These are phyloP conservation scores for Tolypocladium cylindrosporum DNA, from an alignment of 2,329 filamentous ascomycete species.

Conservation along the genomic window DNA sequence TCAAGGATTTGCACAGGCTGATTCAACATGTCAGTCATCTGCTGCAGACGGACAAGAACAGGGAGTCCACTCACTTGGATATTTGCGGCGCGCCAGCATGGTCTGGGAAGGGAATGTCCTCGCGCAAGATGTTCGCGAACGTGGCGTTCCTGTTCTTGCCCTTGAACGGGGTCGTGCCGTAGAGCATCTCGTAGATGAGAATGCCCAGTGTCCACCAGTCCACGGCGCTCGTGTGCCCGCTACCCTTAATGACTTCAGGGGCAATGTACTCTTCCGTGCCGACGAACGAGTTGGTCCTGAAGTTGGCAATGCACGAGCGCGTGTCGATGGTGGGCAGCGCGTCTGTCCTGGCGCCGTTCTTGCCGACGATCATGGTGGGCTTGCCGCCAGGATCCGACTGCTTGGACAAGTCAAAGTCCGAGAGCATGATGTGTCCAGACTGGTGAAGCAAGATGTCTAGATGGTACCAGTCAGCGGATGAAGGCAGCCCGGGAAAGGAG, in stretches of 20 bases:
- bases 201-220: conserved; percentile 99
- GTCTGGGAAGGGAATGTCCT: conserved; percentile 94
- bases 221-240: conserved; percentile 93
- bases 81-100: conserved; percentile 74
- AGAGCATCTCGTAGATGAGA: conserved; percentile 97
- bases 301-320: conserved; percentile 95
- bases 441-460: conserved; percentile 93
- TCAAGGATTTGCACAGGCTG: conserved; percentile 91
- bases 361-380: conserved; percentile 93
- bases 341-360: conserved; percentile 75
- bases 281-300: conserved; percentile 96
- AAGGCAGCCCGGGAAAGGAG: not conserved
- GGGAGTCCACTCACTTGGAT: conserved; percentile 61
- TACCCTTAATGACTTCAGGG: conserved; percentile 96
- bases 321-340: conserved; percentile 96
- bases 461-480: not conserved
- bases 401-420: conserved; percentile 96
- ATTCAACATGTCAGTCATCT: not conserved
- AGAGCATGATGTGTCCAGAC: conserved; percentile 99
- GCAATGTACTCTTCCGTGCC: conserved; percentile 99
- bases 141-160: conserved; percentile 98
- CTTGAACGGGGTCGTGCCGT: conserved; percentile 97
- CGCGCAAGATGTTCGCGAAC: conserved; percentile 91
- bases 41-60: not conserved
- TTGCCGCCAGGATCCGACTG: conserved; percentile 93